Evolutionary conservation across 2,329 filamentous ascomycete genomes (phyloP), one percentile per base, ranked within the genome.

Genomic region (Verruconis gallopava): DNA sequence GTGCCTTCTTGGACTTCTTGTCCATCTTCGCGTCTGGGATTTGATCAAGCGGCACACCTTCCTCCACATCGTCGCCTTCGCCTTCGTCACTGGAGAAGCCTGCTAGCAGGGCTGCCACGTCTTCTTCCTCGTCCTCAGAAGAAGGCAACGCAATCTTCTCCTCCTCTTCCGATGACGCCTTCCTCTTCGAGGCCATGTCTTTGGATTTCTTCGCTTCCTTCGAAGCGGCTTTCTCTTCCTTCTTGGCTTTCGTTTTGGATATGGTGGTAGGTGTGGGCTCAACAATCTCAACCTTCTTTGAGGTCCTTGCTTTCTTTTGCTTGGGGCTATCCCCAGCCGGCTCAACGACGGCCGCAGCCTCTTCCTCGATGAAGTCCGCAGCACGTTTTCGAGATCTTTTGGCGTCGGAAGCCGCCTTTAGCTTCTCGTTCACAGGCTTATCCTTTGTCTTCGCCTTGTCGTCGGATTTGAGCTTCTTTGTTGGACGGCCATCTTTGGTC

Each of bases 51-150:
- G 60, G 53, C 22, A 67, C 52, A 35, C 60, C 48, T 21, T 61
- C 54, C 14, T 58, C 59, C 37, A 61, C 59, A 5, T 54, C 52
- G 11, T 60, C 61, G 4, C 51, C 51, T 4, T 62, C 60, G 14
- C 58, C 57, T 39, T 65, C 63, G 38, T 65, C 57, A 44, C 63
- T 63, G 53, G 61, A 66, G 51, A 71, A 71, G 42, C 68, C 68
- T 46, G 66, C 65, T 19, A 71, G 62, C 14, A 71, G 58, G 5
- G 64, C 66, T n/a, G 63, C 64, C 15, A 53, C 51, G 37, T 55
- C 55, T 12, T 55, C 54, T 25, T 53, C 53, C 21, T 56, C 57
- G 12, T 60, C 57, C 5, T 50, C 20, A n/a, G 52, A 52, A 22
- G 28, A 38, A 13, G 47, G 45, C 20, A 34, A 40, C 25, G 47